Evolutionary conservation across 306 rosid genomes (phyloP), one percentile per base, ranked within the genome.

Genomic region (Cicer judaicum): DNA sequence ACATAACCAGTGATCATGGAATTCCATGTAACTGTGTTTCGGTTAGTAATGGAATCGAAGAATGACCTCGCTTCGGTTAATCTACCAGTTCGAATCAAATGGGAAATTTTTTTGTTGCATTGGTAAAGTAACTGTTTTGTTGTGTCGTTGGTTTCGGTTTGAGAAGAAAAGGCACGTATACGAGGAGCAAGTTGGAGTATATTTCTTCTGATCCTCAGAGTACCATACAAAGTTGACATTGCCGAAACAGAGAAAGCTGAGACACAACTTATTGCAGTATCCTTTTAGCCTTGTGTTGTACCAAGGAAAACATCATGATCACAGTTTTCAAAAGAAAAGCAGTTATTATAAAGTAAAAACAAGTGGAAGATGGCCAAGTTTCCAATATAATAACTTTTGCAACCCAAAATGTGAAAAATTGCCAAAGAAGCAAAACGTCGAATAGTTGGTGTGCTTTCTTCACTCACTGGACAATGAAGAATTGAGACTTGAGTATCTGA

Each of bases 1-100:
- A 84, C 81, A 8, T 84, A 78, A 0, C 88, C 88, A 53, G 11
- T 81, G 6, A 84, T 85, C 82, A 79, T 76, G 44, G 87, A 79
- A 61, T 83, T 84, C 81, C 81, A 81, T 11, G 82, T 79, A 9
- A 81, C 83, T 9, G 68, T 71, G 29, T 76, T 65, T 42, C 88
- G 79, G 36, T 78, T 48, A 0, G 16, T 39, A 39, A 75, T 78
- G 53, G 79, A 74, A 78, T 84, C 81, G 15, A 84, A 84, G 14
- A 84, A 47, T 5, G 59, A 61, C 39, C 85, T 84, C 4, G 88
- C 88, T 57, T 81, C 85, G 15, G 43, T 70, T 24, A 84, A 5
- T 68, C 74, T 57, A 66, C 88, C 83, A 10, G 40, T 68, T 70
- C 83, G 83, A 74, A 81, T 84, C 55, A 84, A 72, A 70, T 74